Evolutionary conservation across 2,329 filamentous ascomycete genomes (phyloP), one percentile per base, ranked within the genome.

Genomic region (Talaromyces marneffei): DNA sequence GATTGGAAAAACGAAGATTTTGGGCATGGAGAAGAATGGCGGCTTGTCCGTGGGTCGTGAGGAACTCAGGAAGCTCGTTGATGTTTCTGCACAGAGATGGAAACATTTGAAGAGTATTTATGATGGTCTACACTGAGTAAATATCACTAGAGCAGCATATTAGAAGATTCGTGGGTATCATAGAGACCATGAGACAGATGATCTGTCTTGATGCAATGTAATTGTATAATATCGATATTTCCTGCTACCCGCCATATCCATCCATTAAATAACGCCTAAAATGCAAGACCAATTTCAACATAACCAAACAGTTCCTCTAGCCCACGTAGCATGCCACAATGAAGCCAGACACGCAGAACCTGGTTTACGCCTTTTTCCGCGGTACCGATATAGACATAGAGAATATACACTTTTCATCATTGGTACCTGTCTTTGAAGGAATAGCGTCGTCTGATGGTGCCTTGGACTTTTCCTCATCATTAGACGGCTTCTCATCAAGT

Each of bases 11-110:
- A 69, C 71, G 12, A 72, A 73, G 35, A 80, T 96, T 18, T 67
- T 91, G 66, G 85, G 83, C 55, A 82, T 97, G 64, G 91, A 94
- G 69, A 97, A 96, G 80, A 85, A 83, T 65, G 94, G 94, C 10
- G 94, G 93, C 6, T 84, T 84, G 9, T 79, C 86, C 7, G 78
- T 94, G 39, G 88, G 87, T 7, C 83, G 81, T 25, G 81, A 85
- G 62, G 77, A 87, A 62, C 79, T 92, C 72, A 83, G 76, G 65
- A 77, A 81, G 42, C 79, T 91, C 65, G 80, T 87, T 7, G 76
- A 77, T 29, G 72, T 85, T 58, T 87, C 88, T 1, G 81, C 83
- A 65, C 79, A 80, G 63, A 83, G 89, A 68, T 93, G 90, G 83
- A 77, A 79, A 48, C 82, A 87, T 66, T 82, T 82, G 71, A 74